A percentile compares a stretch with the other conserved stretches of the same genome.
These are phyloP conservation scores for Dillenia suffruticosa DNA, from an alignment of 164 flowering plant genomes.

Conservation along the genomic window DNA sequence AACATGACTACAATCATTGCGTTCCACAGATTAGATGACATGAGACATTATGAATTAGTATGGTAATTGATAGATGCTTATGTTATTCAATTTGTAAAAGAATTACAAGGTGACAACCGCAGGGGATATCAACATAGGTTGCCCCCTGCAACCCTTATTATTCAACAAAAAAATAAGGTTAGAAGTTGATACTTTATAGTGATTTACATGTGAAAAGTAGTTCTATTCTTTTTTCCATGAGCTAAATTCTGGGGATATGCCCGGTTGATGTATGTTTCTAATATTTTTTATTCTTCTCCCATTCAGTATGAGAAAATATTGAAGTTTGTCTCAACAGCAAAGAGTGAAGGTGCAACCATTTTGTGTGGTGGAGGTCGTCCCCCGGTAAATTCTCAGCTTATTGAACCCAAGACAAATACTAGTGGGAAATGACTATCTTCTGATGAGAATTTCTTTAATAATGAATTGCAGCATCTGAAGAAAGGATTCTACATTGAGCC, in stretches of 20 bases:
- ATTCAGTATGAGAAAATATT: conserved; percentile 82
- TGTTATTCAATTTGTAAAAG: too few species aligned
- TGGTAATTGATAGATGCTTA: too few species aligned
- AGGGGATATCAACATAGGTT: too few species aligned
- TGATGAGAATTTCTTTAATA: neutral
- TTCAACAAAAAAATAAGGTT: too few species aligned
- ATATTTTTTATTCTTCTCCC: too few species aligned
- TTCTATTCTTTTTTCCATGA: neutral
- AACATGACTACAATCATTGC: too few species aligned
- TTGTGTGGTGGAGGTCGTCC: conserved; percentile 82
- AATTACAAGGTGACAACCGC: too few species aligned
- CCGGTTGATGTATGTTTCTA: conserved; percentile 2
- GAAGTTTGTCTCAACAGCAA: conserved; percentile 79
- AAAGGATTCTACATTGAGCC: conserved; percentile 84
- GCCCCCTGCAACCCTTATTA: too few species aligned
- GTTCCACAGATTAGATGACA: too few species aligned
- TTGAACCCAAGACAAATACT: neutral
- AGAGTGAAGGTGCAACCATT: conserved; percentile 93
- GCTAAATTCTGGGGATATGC: neutral
- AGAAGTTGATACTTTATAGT: too few species aligned
- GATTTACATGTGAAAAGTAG: too few species aligned
- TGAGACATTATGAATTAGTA: too few species aligned
- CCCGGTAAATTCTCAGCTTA: conserved; percentile 36
- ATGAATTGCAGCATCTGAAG: conserved; percentile 66
- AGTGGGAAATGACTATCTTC: neutral